Base-by-base conservation (phyloP, 352 stramenopile genomes). In the Phytophthora constricta region DNA sequence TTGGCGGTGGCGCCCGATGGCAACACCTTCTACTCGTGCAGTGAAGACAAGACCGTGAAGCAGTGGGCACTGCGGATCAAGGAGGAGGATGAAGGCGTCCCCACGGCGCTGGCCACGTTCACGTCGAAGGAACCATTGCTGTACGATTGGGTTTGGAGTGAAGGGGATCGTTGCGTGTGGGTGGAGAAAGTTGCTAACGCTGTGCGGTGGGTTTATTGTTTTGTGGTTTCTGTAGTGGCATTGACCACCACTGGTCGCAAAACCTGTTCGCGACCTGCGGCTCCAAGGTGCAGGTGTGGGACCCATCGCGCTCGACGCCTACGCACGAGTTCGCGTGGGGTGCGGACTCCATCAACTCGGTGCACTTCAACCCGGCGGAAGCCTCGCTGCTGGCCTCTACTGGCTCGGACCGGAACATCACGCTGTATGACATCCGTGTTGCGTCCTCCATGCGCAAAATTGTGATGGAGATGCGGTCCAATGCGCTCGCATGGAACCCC, bases 401-500 rank as follows among this genome's bases (percentile, higher is more conserved):
- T 52, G 95, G 91, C 17, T 97, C 90, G 19, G 98, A 99, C 74
- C 86, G 76, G 72, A 92, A 86, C 59, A 84, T 98, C 48, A 92
- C 87, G 46, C 82, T 99, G n/a, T 98, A 98, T 76, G 96, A 99
- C 71, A 87, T 93, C 23, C 90, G 94, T 27, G 77, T 95, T 52
- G 80, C 90, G 41, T 93, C 90, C 10, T 96, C 96, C 11, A 92
- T 99, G 80, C 95, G 98, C 77, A 99, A 99, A 84, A 93, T 98
- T 59, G 84, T 99, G 23, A 79, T 93, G 72, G 80, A 86, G 55
- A 99, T 99, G 97, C 93, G 92, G 59, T 97, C 87, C 33, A 99
- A 99, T 69, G 96, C 92, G 62, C 72, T 99, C 17, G 97, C 98
- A 62, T 99, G 98, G 98, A 99, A 99, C 86, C 98, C 98, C 23